Conservation (phyloP, 306 rosid genomes). For the Carpinus fangiana region DNA sequence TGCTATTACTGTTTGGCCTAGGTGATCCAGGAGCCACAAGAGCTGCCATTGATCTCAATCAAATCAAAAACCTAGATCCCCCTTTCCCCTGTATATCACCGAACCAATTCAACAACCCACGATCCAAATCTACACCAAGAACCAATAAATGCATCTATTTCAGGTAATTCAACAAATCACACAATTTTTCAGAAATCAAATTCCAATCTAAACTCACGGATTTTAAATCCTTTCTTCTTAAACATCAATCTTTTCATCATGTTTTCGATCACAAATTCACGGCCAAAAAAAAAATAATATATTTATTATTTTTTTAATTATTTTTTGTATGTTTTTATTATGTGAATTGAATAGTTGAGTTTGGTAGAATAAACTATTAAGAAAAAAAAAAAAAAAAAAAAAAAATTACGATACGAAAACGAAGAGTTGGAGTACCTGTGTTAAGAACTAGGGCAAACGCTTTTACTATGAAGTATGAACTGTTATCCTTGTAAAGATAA, state of each 20-base stretch:
- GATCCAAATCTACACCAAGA: slow-evolving; percentile 30
- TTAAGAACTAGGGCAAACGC: too few relatives aligned
- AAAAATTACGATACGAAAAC: too few relatives aligned
- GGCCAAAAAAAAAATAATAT: neutral
- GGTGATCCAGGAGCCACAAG: slow-evolving; percentile 98
- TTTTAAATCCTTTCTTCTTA: neutral
- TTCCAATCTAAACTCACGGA: neutral
- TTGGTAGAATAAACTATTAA: too few relatives aligned
- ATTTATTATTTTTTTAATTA: too few relatives aligned
- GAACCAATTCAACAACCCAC: slow-evolving; percentile 32
- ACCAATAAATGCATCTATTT: neutral
- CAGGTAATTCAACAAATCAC: slow-evolving; percentile 11
- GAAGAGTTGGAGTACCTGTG: too few relatives aligned
- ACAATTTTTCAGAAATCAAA: slow-evolving; percentile 2
- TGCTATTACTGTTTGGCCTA: slow-evolving; percentile 54
- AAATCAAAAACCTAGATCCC: slow-evolving; percentile 31
- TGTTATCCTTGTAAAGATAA: too few relatives aligned
- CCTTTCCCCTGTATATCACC: slow-evolving; percentile 7
- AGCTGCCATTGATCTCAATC: slow-evolving; percentile 60
- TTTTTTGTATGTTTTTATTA: too few relatives aligned
- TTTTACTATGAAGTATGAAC: too few relatives aligned
- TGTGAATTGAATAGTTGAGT: too few relatives aligned
- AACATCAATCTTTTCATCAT: neutral
- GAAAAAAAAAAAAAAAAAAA: too few relatives aligned
- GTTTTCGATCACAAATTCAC: neutral